phyloP scores from a whole-genome alignment of 768 basidiomycete genomes.

The Panaeolus cyanescens region DNA sequence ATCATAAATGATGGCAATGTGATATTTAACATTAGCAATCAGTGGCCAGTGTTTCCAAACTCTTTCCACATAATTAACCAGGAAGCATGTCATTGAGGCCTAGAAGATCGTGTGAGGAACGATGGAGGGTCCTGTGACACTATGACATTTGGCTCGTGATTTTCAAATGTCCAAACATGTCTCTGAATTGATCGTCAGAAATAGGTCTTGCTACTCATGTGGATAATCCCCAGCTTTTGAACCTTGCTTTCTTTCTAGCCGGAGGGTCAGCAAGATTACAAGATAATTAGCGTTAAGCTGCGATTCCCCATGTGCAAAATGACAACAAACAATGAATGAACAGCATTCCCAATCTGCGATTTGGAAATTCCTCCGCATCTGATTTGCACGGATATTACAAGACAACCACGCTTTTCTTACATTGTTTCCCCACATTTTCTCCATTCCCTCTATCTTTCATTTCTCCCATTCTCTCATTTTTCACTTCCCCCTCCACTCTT shows the following conservation, averaged over 20 bases:
- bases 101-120: not conserved
- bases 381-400: conserved; percentile 1
- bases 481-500: not conserved
- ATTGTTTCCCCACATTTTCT: not conserved
- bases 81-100: not conserved
- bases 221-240: no score
- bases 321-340: not conserved
- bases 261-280: not conserved
- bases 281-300: not conserved
- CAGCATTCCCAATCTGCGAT: not conserved
- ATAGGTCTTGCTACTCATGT: not conserved
- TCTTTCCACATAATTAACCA: no score
- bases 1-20: no score
- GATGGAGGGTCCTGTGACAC: not conserved
- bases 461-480: not conserved
- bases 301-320: not conserved
- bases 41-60: no score
- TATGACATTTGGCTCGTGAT: not conserved
- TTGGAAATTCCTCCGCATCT: not conserved
- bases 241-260: not conserved
- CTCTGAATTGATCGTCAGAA: not conserved
- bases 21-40: no score
- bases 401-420: not conserved
- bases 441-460: not conserved
- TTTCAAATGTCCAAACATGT: not conserved